phyloP scores from a whole-genome alignment of 345 rosid genomes.

The Eucalyptus globulus region DNA sequence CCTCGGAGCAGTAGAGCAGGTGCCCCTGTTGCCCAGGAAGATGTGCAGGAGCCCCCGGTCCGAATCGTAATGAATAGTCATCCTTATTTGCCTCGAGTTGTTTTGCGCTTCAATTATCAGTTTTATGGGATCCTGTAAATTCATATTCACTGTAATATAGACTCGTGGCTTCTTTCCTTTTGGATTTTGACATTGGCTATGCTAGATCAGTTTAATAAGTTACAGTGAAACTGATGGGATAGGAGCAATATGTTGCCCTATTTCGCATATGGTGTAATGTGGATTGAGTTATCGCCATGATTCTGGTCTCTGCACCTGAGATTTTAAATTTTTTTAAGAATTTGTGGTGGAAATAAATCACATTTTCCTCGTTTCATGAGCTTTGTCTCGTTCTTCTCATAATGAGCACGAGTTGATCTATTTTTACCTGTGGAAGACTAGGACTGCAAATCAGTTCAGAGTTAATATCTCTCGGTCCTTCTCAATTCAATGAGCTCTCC shows the following conservation, averaged over 20 bases:
- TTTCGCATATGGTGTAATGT: background rate
- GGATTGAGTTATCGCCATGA: background rate
- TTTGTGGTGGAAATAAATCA: background rate
- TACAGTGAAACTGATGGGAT: background rate
- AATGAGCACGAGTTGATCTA: background rate
- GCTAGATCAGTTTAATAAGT: background rate
- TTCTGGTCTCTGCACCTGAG: background rate
- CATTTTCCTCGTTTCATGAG: background rate
- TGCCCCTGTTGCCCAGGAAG: background rate
- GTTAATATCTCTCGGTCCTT: background rate
- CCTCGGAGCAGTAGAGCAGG: background rate
- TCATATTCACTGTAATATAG: background rate
- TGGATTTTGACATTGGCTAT: background rate
- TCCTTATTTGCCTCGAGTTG: background rate
- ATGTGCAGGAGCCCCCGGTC: background rate
- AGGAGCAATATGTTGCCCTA: background rate
- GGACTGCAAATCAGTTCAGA: background rate
- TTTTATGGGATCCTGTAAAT: background rate
- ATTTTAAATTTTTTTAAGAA: background rate
- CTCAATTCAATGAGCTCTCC: background rate
- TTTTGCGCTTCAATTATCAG: background rate
- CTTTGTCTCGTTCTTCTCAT: background rate
- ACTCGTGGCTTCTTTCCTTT: background rate
- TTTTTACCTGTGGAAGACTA: background rate
- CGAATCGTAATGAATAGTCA: background rate